Evolutionary conservation across 495 filamentous ascomycete species (phyloP), one percentile per base, ranked within the genome.

Genomic region (Aspergillus wentii): DNA sequence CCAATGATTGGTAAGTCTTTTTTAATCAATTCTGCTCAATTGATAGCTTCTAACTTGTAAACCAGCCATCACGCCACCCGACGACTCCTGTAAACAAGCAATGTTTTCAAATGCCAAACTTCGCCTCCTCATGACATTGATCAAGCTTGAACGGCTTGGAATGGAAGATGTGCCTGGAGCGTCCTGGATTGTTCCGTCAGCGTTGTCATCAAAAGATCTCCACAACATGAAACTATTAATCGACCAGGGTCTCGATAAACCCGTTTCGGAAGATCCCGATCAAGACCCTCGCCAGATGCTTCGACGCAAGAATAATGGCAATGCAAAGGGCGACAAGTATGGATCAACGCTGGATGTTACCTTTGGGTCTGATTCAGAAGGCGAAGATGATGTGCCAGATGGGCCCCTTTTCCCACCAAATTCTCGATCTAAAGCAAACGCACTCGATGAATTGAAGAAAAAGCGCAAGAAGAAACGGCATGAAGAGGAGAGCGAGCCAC

Each of bases 91-190:
- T 26, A 79, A 81, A 32, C 74, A 69, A 3, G 83, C 86, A 16
- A 79, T 94, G 62, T 94, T 90, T 59, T 89, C 86, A 48, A 89
- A 96, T 50, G 80, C 84, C n/a, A 82, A 88, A 51, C 79, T 97
- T 6, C 83, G 91, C 18, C 80, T 97, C 17, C 78, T 99, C 5
- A 82, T 97, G 77, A 79, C 69, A 0, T 69, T 88, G 3, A 65
- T 83, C 30, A 85, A 86, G 4, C 77, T 92, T 35, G 77, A 85
- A 48, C 71, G 79, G 11, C 64, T 88, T 4, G 79, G 83, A 3
- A 56, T 66, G 13, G 69, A 81, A 30, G 83, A 91, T 39, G 85
- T 90, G 8, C 72, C 74, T 5, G 82, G 88, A 40, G 79, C 83
- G 21, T 69, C 72, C 9, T 99, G 92, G 92, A 63, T 86, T 26